Evolutionary conservation across 1,284 basidiomycete genomes (phyloP), one percentile per base, ranked within the genome.

Genomic region (Cryptococcus sp.): DNA sequence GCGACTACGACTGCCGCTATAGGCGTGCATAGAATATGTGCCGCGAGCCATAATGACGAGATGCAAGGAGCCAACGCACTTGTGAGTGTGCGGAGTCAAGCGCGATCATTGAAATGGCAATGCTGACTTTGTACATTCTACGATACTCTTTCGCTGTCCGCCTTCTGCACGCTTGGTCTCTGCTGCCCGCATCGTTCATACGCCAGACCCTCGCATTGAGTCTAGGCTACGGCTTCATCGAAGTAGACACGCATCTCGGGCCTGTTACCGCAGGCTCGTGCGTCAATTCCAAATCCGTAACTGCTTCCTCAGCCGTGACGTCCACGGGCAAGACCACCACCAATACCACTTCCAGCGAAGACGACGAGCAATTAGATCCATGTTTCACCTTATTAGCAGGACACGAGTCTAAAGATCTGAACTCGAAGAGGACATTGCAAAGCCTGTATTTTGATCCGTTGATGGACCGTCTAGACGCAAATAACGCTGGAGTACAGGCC

Each of bases 21-120:
- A 7, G 52, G 40, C 6, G 34, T 50, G 26, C 49, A 26, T 29
- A 55, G 44, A 46, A 52, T 58, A 15, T 53, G 50, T 56, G 67
- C 62, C 3, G 56, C 55, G 37, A 70, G 68, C 50, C 70, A 72
- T 50, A 72, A 72, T 51, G 70, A 72, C 50, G 70, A 72, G 52
- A 68, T 69, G 68, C 68, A 70, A 22, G 64, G 67, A 5, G 23
- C 23, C 2, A 38, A 63, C 39, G 63, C 68, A 22, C 52, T 70
- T n/a, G 70, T 72, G 34, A 58, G 68, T 64, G 3, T 23, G 15
- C 43, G 8, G 2, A 34, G 29, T 10, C 29, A 2, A 34, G 29
- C 2, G 29, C 8, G 13, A 34, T 34, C 8, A 13, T 13, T 2
- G 29, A 13, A 10, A 34, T 34, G 8, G 3, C 29, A 34, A 2